phyloP scores from a whole-genome alignment of 1,284 basidiomycete species.

The Ceratobasidium sp. region DNA sequence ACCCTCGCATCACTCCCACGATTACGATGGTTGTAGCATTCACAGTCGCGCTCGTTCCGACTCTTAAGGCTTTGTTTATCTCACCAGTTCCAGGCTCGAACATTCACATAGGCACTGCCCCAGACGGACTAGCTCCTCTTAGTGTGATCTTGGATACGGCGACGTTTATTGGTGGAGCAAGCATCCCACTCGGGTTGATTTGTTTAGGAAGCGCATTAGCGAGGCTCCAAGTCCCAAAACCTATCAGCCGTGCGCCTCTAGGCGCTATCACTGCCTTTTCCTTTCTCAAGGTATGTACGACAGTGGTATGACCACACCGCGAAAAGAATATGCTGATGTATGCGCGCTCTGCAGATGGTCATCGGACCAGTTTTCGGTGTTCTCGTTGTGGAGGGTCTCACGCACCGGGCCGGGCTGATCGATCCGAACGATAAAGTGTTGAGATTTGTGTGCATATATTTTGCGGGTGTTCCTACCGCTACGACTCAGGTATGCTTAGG shows the following conservation, averaged over 20 bases:
- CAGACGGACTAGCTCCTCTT: conserved; percentile 82
- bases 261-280: conserved; percentile 76
- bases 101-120: conserved; percentile 67
- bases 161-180: conserved; percentile 77
- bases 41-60: conserved; percentile 73
- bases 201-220: conserved; percentile 82
- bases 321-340: conserved; percentile 1
- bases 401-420: conserved; percentile 64
- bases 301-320: not conserved
- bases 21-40: conserved; percentile 76
- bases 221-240: conserved; percentile 69
- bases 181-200: conserved; percentile 79
- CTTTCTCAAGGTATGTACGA: conserved; percentile 60
- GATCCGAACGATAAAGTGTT: conserved; percentile 70
- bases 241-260: conserved; percentile 66
- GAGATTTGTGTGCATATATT: conserved; percentile 77
- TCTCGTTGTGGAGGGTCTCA: conserved; percentile 69
- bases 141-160: conserved; percentile 75
- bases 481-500: conserved; percentile 70
- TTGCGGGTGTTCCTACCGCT: conserved; percentile 75
- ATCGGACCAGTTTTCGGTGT: conserved; percentile 79
- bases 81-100: conserved; percentile 63
- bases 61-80: conserved; percentile 80
- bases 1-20: conserved; percentile 67
- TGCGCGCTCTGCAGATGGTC: conserved; percentile 63